These are phyloP conservation scores for Lupinus albus DNA, from an alignment of 306 rosid genomes.

Conservation along the genomic window DNA sequence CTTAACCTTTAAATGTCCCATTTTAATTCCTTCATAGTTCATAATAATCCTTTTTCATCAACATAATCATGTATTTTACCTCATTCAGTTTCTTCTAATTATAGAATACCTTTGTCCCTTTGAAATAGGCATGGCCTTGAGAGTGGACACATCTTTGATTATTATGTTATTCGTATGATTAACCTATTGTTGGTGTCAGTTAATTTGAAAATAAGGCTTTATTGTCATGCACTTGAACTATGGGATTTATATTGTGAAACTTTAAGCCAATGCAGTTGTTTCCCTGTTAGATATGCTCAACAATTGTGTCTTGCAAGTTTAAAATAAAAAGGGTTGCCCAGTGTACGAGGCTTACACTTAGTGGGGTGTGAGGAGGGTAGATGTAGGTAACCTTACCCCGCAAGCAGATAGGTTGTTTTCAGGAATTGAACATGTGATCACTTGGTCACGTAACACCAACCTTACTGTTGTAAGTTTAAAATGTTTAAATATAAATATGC, in stretches of 20 bases:
- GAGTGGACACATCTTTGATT: not conserved
- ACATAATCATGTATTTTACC: slow-evolving; percentile 1
- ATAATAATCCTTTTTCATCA: not conserved
- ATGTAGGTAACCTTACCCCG: too few relatives aligned
- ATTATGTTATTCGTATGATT: slow-evolving; percentile 7
- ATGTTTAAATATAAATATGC: not conserved
- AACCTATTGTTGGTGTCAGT: slow-evolving; percentile 29
- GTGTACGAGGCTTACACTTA: too few relatives aligned
- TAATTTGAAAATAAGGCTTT: slow-evolving; percentile 21
- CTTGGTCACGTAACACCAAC: too few relatives aligned
- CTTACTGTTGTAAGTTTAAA: slow-evolving; percentile 26
- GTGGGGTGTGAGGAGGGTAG: too few relatives aligned
- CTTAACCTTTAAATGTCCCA: slow-evolving; percentile 4
- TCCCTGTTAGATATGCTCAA: slow-evolving; percentile 27
- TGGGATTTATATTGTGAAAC: slow-evolving; percentile 25
- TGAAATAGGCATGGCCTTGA: slow-evolving; percentile 29
- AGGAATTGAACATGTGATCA: too few relatives aligned
- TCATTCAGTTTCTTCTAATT: slow-evolving; percentile 1
- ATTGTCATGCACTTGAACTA: slow-evolving; percentile 21
- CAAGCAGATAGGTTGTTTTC: too few relatives aligned
- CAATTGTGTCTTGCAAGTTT: slow-evolving; percentile 18
- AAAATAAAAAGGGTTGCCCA: too few relatives aligned
- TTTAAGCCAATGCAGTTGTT: slow-evolving; percentile 25
- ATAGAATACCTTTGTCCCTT: slow-evolving; percentile 12
- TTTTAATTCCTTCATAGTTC: slow-evolving; percentile 7